Base-by-base conservation (phyloP, 345 rosid genomes). In the Linum lewisii region DNA sequence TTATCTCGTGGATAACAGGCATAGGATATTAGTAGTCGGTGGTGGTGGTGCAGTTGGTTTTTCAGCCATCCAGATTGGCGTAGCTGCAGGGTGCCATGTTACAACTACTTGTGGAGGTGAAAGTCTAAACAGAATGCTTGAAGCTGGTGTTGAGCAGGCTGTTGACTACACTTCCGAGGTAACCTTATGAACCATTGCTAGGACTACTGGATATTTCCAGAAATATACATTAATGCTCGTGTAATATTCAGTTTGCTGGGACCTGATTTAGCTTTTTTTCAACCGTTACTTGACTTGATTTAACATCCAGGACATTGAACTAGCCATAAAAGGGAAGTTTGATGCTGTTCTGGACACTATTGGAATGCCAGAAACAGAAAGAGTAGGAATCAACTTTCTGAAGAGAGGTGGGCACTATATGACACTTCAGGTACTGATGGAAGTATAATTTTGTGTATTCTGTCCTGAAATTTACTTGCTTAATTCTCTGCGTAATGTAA, bases 31-130 rank as follows among this genome's bases (percentile, higher is more conserved):
- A 60, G 78, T 88, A 63, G 58, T 88, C 44, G 98, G 96, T 23
- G 98, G 96, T 60, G 98, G 96, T 62, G 98, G 96, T 45, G 98
- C 96, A 2, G 98, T 92, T 53, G 96, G 98, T 51, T 92, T 84
- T 67, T 68, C 96, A 61, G 96, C 96, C 68, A 82, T 86, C 62
- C 98, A 92, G 82, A 74, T 92, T 61, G 84, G 86, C 1, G 85
- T 82, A 37, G 95, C 90, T 69, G 73, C 73, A 38, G 85, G 86
- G n/a, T 88, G 93, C 62, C 85, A 75, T 56, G 95, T 84, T 66
- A 68, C 81, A 52, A 80, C 90, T 54, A 88, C 98, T 42, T 92
- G 98, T 81, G 89, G 88, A 21, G 67, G 82, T 73, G 81, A 75
- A 73, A 92, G 87, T 21, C 65, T 77, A 50, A 78, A 79, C 21